Evolutionary conservation across 805 yeast species (phyloP).

Genomic region (Pichia cephalocereana): DNA sequence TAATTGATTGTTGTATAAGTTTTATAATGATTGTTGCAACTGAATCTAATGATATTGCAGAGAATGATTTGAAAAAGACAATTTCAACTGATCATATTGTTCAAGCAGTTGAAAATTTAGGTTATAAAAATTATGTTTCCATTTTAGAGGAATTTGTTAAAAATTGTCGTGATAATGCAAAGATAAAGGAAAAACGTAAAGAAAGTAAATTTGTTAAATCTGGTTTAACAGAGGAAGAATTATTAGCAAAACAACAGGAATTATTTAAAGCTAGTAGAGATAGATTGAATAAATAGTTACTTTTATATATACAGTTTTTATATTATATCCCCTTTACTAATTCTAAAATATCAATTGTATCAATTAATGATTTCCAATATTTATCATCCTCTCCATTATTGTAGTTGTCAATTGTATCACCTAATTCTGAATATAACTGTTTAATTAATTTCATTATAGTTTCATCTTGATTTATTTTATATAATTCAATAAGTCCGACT

Average conservation of each 20-base stretch:
- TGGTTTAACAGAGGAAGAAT: constrained; percentile 87
- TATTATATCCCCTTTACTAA: background rate
- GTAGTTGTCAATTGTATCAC: background rate
- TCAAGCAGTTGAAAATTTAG: constrained; percentile 79
- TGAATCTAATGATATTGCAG: constrained; percentile 93
- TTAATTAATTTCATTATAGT: background rate
- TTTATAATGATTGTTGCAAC: constrained; percentile 91
- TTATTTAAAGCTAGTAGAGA: constrained; percentile 52
- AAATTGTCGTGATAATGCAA: constrained; percentile 82
- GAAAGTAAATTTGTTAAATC: constrained; percentile 89
- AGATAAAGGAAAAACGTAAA: constrained; percentile 74
- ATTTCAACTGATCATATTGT: constrained; percentile 95
- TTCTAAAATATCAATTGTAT: background rate
- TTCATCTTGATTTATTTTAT: background rate
- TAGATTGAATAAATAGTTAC: constrained; percentile 21
- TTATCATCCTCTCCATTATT: background rate
- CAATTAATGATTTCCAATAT: background rate
- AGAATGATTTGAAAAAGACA: constrained; percentile 90
- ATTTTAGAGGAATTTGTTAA: constrained; percentile 68
- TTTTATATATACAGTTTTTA: background rate
- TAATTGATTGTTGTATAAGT: constrained; percentile 93
- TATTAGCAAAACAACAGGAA: constrained; percentile 86
- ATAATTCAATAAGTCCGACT: background rate
- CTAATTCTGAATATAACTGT: background rate
- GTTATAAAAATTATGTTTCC: constrained; percentile 76